These are phyloP conservation scores for Cercospora janseana DNA, from an alignment of 2,329 filamentous ascomycete species.

Conservation along the genomic window DNA sequence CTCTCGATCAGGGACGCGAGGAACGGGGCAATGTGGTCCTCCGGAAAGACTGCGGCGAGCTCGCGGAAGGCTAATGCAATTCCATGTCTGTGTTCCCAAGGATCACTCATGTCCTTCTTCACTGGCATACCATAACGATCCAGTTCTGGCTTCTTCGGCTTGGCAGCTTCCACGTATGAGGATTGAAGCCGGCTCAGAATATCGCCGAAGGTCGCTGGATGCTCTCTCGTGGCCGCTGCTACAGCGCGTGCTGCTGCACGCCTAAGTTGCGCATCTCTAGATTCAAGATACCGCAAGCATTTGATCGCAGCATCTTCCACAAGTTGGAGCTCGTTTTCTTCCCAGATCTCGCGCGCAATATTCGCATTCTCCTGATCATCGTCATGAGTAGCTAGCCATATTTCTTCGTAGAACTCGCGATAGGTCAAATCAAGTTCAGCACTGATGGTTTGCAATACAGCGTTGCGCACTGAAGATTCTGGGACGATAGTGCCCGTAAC, in stretches of 20 bases:
- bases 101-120: constrained; percentile 82
- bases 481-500: constrained; percentile 75
- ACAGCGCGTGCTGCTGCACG: constrained; percentile 79
- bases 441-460: constrained; percentile 84
- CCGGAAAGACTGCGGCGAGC: constrained; percentile 68
- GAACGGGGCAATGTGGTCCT: constrained; percentile 69
- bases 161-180: constrained; percentile 74
- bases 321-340: constrained; percentile 79
- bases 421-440: constrained; percentile 90
- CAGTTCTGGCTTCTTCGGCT: constrained; percentile 76
- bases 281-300: constrained; percentile 76
- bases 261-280: constrained; percentile 75
- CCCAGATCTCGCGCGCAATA: constrained; percentile 85
- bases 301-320: constrained; percentile 58
- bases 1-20: constrained; percentile 81
- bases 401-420: constrained; percentile 78
- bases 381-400: constrained; percentile 92
- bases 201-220: constrained; percentile 59
- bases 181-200: constrained; percentile 65
- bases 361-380: constrained; percentile 83
- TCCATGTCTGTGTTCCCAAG: constrained; percentile 88
- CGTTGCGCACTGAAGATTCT: constrained; percentile 75
- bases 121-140: constrained; percentile 94
- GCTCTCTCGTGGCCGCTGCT: constrained; percentile 66
- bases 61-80: constrained; percentile 85